Evolutionary conservation across 2,329 filamentous ascomycete genomes (phyloP).

Genomic region (Phyllosticta citribraziliensis): DNA sequence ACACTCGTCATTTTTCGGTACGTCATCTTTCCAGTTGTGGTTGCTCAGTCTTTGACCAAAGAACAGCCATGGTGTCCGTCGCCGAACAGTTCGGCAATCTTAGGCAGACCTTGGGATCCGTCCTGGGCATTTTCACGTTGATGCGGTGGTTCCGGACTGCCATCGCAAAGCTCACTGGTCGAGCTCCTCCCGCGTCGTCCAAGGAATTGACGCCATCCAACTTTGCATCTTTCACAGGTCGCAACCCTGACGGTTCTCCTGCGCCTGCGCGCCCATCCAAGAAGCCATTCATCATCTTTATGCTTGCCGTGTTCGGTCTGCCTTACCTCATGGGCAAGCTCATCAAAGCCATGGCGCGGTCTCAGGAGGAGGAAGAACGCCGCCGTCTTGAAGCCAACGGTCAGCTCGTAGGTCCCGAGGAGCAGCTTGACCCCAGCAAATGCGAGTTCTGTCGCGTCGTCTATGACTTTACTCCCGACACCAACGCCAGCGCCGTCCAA

Average conservation of each 20-base stretch:
- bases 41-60: slow-evolving; percentile 15
- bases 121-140: slow-evolving; percentile 89
- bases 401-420: slow-evolving; percentile 24
- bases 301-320: slow-evolving; percentile 86
- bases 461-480: slow-evolving; percentile 85
- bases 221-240: slow-evolving; percentile 81
- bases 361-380: slow-evolving; percentile 74
- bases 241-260: slow-evolving; percentile 55
- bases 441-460: slow-evolving; percentile 93
- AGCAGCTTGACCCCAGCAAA: slow-evolving; percentile 68
- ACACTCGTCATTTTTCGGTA: slow-evolving; percentile 96
- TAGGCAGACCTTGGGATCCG: slow-evolving; percentile 83
- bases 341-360: slow-evolving; percentile 72
- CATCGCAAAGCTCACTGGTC: slow-evolving; percentile 85
- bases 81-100: slow-evolving; percentile 94
- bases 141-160: slow-evolving; percentile 91
- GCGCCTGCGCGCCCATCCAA: slow-evolving; percentile 67
- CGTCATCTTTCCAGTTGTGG: slow-evolving; percentile 23
- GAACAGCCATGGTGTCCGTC: slow-evolving; percentile 86
- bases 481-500: slow-evolving; percentile 40
- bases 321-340: slow-evolving; percentile 97
- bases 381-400: slow-evolving; percentile 43
- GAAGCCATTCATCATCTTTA: slow-evolving; percentile 94
- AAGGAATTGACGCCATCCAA: slow-evolving; percentile 79
- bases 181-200: slow-evolving; percentile 78